Conservation (phyloP, 2,329 filamentous ascomycete species). For the Pseudocercospora vitis region DNA sequence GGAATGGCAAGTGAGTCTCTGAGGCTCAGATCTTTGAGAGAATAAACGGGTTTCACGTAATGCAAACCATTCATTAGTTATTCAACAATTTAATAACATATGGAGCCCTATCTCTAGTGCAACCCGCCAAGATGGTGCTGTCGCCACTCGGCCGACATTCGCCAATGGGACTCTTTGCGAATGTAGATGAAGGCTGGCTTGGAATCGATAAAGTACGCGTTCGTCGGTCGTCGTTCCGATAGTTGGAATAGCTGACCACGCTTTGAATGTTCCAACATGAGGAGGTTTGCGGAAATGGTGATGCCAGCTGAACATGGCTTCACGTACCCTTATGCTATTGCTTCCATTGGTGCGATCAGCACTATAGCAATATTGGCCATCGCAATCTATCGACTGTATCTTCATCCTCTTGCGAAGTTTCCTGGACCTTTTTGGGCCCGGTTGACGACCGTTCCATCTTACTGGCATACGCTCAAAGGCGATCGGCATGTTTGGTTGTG, state of each 20-base stretch:
- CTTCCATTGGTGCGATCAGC: neutral
- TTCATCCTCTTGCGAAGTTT: constrained; percentile 37
- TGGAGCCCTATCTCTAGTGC: too few relatives aligned
- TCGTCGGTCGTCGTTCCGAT: neutral
- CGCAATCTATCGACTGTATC: constrained; percentile 31
- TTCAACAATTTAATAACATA: too few relatives aligned
- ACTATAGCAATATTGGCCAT: neutral
- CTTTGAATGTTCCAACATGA: neutral
- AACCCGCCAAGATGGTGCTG: too few relatives aligned
- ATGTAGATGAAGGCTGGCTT: neutral
- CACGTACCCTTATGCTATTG: neutral
- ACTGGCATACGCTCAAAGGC: constrained; percentile 21
- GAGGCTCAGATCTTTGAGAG: too few relatives aligned
- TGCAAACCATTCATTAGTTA: too few relatives aligned
- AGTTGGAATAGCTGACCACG: neutral
- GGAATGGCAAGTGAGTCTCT: too few relatives aligned
- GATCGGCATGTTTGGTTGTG: constrained; percentile 25
- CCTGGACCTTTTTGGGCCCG: constrained; percentile 35
- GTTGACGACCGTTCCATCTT: constrained; percentile 20
- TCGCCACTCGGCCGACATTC: constrained; percentile 12
- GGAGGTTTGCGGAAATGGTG: neutral
- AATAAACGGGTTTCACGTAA: too few relatives aligned
- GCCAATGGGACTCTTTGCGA: constrained; percentile 5
- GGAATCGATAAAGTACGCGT: neutral
- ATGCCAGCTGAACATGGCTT: neutral